Evolutionary conservation across 257 asterid species (phyloP), one percentile per base, ranked within the genome.

Genomic region (Petunia secreta): DNA sequence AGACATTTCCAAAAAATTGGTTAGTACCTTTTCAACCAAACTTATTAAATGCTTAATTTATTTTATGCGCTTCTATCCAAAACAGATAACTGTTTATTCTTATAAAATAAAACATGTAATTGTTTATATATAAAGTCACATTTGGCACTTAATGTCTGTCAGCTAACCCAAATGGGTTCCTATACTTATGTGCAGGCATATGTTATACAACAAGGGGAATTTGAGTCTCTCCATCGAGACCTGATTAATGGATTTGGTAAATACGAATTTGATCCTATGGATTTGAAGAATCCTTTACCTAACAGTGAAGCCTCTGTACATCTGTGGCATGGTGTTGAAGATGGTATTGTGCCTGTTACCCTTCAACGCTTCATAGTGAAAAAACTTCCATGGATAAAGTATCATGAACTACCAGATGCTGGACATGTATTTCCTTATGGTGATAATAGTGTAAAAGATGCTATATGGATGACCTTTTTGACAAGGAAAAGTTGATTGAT

Each of bases 281-380:
- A 87, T 16, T 83, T 92, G 14, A 80, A 88, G 8, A 80, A 91
- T 77, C 92, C 93, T 39, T 90, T 86, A 54, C 75, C 39, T 2
- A 40, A 83, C 34, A 59, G 87, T 4, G 87, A 90, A 87, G 94
- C 91, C 44, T 86, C 91, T 1, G 90, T 92, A 43, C 94, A 92
- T 76, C 34, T 92, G 69, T 91, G 97, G 97, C 97, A 92, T 0
- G 97, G 97, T 2, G 80, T 44, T 58, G 96, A 92, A 38, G 97
- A 92, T 53, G 93, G 90, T 1, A 25, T 92, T 36, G 96, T 92
- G 80, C 95, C 97, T 0, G 86, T 87, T 44, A 52, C 83, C 5
- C 87, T 92, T 82, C 97, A 92, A 78, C 87, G 92, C 0, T 89
- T 85, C 87, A 89, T 92, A 46, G 90, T 79, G 7, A 9, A 84